A percentile compares a stretch with the other conserved stretches of the same genome.
phyloP scores from a whole-genome alignment of 2,329 filamentous ascomycete genomes.

The Pseudogymnoascus sp. region DNA sequence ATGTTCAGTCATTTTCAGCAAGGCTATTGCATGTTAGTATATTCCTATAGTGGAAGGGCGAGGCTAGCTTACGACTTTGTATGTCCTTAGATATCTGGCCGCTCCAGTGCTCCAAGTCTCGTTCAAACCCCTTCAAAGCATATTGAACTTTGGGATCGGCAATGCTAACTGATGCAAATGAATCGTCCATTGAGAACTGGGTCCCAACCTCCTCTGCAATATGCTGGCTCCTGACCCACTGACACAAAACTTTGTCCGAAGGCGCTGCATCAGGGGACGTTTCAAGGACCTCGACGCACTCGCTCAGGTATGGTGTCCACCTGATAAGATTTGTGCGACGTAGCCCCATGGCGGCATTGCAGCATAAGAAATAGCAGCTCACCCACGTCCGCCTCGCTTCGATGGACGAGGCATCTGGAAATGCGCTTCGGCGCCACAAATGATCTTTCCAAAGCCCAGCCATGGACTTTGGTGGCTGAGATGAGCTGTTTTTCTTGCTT shows the following conservation, averaged over 20 bases:
- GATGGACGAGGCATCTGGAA: constrained; percentile 28
- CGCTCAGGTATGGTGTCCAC: constrained; percentile 37
- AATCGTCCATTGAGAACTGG: constrained; percentile 46
- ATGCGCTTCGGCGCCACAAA: constrained; percentile 35
- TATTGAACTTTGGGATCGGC: constrained; percentile 49
- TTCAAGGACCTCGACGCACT: constrained; percentile 38
- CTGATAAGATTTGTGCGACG: constrained; percentile 39
- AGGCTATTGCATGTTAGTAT: constrained; percentile 27
- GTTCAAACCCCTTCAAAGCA: constrained; percentile 46
- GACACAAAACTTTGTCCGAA: constrained; percentile 35
- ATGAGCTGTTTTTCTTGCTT: constrained; percentile 26
- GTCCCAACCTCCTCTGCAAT: constrained; percentile 50
- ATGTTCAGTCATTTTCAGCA: constrained; percentile 44
- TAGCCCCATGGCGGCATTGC: constrained; percentile 37
- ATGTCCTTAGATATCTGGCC: constrained; percentile 34
- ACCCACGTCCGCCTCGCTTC: constrained; percentile 31
- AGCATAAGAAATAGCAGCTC: constrained; percentile 30
- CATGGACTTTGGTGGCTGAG: constrained; percentile 22
- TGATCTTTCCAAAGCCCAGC: constrained; percentile 36
- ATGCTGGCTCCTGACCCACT: constrained; percentile 37
- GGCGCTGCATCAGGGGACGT: constrained; percentile 33
- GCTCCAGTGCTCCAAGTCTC: constrained; percentile 43
- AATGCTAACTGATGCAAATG: constrained; percentile 38
- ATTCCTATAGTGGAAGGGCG: too few relatives aligned
- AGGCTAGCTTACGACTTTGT: constrained; percentile 23